These are phyloP conservation scores for Ophiostoma sp. DNA, from an alignment of 2,329 filamentous ascomycete species.

Conservation along the genomic window DNA sequence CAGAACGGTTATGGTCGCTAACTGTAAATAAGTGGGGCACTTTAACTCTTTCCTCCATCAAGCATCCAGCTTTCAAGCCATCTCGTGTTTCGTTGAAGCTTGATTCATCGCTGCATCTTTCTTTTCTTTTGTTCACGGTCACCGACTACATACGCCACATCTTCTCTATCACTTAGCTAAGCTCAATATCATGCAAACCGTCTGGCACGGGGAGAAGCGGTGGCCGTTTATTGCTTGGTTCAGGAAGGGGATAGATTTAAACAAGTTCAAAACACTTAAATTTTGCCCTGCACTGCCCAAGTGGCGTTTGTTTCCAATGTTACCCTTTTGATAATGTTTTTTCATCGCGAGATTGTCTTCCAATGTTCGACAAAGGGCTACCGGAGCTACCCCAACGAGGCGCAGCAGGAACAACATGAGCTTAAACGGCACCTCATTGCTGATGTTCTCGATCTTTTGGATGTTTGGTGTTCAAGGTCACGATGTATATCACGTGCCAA, in stretches of 20 bases:
- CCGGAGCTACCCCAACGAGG: background rate
- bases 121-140: background rate
- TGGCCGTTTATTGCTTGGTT: background rate
- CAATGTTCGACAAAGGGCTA: background rate
- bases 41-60: too few species aligned
- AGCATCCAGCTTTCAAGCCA: background rate
- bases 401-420: background rate
- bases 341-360: background rate
- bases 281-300: background rate
- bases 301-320: background rate
- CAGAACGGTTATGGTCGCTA: background rate
- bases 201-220: background rate
- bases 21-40: background rate
- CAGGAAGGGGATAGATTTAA: too few species aligned
- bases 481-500: background rate
- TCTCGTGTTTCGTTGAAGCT: background rate
- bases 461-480: background rate
- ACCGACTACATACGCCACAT: background rate
- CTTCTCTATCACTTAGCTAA: background rate
- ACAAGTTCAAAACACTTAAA: background rate
- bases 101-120: background rate
- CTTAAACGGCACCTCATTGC: background rate
- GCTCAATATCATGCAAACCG: background rate
- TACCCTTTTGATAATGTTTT: background rate
- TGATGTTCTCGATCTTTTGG: background rate